A percentile compares a stretch with the other conserved stretches of the same genome.
phyloP scores from a whole-genome alignment of 2,329 filamentous ascomycete species.

The Juglanconis oblonga region DNA sequence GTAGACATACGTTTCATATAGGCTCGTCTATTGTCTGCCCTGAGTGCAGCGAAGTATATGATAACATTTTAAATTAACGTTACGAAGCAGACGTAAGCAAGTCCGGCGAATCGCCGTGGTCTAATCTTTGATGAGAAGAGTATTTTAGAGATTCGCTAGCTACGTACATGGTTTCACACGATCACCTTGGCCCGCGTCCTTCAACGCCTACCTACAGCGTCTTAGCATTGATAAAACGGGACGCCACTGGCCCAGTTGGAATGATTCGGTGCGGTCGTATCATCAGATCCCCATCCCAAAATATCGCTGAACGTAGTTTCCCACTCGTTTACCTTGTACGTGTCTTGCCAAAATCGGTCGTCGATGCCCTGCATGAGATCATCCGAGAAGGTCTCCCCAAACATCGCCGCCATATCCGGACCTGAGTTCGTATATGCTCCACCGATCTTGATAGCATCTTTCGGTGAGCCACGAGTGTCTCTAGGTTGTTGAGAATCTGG shows the following conservation, averaged over 20 bases:
- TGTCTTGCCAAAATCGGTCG: slow-evolving; percentile 13
- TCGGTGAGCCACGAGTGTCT: not conserved
- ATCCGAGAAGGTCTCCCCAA: not conserved
- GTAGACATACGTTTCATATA: too few relatives aligned
- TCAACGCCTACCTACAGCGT: too few relatives aligned
- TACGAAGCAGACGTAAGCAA: too few relatives aligned
- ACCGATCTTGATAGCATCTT: not conserved
- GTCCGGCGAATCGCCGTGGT: too few relatives aligned
- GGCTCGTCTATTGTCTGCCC: too few relatives aligned
- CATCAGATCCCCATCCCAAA: slow-evolving; percentile 10
- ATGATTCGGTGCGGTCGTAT: not conserved
- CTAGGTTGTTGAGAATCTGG: not conserved
- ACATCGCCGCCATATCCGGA: not conserved
- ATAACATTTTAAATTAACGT: too few relatives aligned
- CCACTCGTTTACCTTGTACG: slow-evolving; percentile 6
- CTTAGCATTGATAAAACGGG: not conserved
- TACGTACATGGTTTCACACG: too few relatives aligned
- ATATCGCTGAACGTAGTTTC: slow-evolving; percentile 9
- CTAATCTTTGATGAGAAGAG: too few relatives aligned
- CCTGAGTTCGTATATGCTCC: not conserved
- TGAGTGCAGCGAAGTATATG: too few relatives aligned
- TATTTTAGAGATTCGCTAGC: too few relatives aligned
- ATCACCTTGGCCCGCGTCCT: too few relatives aligned
- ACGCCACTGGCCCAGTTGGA: not conserved
- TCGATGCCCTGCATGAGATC: slow-evolving; percentile 5